These are phyloP conservation scores for Mariannaea elegans DNA, from an alignment of 2,329 filamentous ascomycete species.

Conservation along the genomic window DNA sequence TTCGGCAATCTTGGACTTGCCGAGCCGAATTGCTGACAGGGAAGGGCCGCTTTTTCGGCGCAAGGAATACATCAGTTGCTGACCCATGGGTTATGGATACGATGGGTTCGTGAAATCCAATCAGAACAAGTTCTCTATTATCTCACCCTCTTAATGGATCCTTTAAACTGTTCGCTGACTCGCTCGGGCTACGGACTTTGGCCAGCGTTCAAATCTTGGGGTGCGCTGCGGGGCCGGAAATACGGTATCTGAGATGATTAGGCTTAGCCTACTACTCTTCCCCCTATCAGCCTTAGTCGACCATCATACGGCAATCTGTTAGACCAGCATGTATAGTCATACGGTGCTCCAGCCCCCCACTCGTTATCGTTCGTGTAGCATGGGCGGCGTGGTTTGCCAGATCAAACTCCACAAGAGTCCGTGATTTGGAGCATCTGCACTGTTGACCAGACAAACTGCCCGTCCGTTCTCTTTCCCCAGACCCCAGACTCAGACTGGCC, in stretches of 20 bases:
- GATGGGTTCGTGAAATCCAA: neutral
- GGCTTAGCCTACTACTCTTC: neutral
- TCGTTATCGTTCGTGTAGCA: neutral
- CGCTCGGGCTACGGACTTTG: neutral
- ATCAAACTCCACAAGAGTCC: neutral
- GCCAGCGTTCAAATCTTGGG: neutral
- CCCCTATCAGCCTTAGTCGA: neutral
- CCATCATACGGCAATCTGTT: neutral
- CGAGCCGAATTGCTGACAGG: neutral
- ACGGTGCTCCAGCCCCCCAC: neutral
- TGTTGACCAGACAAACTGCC: neutral
- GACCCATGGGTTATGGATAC: neutral
- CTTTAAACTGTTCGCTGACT: neutral
- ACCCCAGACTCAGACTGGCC: neutral
- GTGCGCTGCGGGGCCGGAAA: neutral
- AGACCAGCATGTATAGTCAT: neutral
- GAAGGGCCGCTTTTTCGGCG: neutral
- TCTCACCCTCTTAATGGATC: neutral
- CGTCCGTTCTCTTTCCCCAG: neutral
- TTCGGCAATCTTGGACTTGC: conserved; percentile 2
- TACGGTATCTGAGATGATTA: neutral
- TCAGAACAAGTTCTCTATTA: neutral
- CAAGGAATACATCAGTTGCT: neutral
- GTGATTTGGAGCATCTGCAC: neutral
- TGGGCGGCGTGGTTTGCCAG: neutral